Conservation (phyloP, 805 yeast species). For the Cyberlindnera japonica region DNA sequence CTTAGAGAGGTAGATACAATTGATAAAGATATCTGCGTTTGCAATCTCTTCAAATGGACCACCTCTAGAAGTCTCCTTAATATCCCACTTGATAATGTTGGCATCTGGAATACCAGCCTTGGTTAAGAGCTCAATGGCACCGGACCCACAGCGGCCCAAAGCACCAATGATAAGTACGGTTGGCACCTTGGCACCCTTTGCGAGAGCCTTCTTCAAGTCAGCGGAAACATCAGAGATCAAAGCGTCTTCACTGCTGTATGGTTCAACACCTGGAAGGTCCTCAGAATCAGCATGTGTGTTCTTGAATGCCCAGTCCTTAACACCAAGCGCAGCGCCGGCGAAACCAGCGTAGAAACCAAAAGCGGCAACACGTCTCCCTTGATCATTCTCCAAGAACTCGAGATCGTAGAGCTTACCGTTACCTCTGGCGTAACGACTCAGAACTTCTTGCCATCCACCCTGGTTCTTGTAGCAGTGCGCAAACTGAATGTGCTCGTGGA, state of each 20-base stretch:
- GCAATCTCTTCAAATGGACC: slow-evolving; percentile 96
- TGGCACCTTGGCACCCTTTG: slow-evolving; percentile 65
- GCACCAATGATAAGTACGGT: slow-evolving; percentile 92
- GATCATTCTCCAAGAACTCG: slow-evolving; percentile 90
- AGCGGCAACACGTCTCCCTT: slow-evolving; percentile 98
- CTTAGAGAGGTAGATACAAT: slow-evolving; percentile 90
- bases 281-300: slow-evolving; percentile 64
- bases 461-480: slow-evolving; percentile 99
- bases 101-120: slow-evolving; percentile 85
- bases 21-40: slow-evolving; percentile 81
- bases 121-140: slow-evolving; percentile 81
- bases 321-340: slow-evolving; percentile 98
- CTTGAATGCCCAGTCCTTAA: slow-evolving; percentile 92
- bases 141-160: slow-evolving; percentile 97
- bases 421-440: slow-evolving; percentile 86
- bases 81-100: slow-evolving; percentile 90
- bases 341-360: slow-evolving; percentile 99
- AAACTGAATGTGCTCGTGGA: slow-evolving; percentile 96
- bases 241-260: slow-evolving; percentile 76
- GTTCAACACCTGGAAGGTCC: slow-evolving; percentile 74
- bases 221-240: slow-evolving; percentile 68
- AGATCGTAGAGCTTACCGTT: slow-evolving; percentile 88
- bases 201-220: slow-evolving; percentile 53
- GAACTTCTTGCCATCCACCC: slow-evolving; percentile 93
- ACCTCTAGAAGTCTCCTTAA: slow-evolving; percentile 92